Evolutionary conservation across 768 basidiomycete genomes (phyloP), one percentile per base, ranked within the genome.

Genomic region (Crassisporium funariophilum): DNA sequence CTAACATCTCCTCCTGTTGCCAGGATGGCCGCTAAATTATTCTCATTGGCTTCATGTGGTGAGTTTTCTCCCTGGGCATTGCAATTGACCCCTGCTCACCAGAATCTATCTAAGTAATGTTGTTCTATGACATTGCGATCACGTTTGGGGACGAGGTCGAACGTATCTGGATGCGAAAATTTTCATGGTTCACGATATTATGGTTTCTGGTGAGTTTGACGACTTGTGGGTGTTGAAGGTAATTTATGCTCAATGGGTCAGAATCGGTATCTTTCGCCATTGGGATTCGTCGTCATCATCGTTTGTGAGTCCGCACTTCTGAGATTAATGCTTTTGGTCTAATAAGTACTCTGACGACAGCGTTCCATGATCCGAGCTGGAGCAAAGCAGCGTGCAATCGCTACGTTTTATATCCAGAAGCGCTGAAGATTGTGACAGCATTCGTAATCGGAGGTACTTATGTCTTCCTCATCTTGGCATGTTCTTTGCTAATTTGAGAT

Each of bases 41-140:
- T 65, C 47, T 70, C 69, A 1, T 52, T 72, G 10, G 67, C 70
- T 6, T 58, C 70, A 13, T 70, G 68, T 54, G 68, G 68, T 71
- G 25, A 16, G 64, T 37, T 31, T 15, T 11, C 10, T 36, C 22
- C 38, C 2, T 33, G 33, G 4, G 15, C 31, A 15, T 13, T 38
- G 13, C 19, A 43, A 34, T 27, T 24, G 17, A 34, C 24, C 47
- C 16, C n/a, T n/a, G n/a, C n/a, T n/a, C n/a, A n/a, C n/a, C n/a
- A n/a, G n/a, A n/a, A n/a, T 31, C 12, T 3, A 2, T 10, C 20
- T 15, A 20, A 69, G 70, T 68, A 13, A 68, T 71, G 67, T 49
- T 69, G 3, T 69, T 67, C 47, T 72, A 69, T 40, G 70, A 72
- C 42, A 67, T 70, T 11, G 35, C 45, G 17, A 53, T 72, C 16